Conservation (phyloP, 306 rosid genomes). For the Rubus parviflorus region DNA sequence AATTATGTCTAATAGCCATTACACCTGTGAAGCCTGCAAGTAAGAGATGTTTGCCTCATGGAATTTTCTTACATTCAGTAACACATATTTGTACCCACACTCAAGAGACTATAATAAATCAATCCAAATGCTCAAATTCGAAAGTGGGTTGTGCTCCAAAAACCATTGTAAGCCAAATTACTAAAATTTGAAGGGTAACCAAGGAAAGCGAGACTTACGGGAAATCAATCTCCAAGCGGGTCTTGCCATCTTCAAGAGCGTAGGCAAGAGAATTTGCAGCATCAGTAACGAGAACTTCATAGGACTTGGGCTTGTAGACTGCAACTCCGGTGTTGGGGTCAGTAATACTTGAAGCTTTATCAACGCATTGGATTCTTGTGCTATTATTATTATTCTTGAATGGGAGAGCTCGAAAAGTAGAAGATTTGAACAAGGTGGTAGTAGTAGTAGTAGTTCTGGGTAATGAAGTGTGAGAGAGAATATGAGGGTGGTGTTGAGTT, state of each 20-base stretch:
- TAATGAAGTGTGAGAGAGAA: constrained; percentile 19
- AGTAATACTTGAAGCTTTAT: constrained; percentile 17
- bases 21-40: too few relatives aligned
- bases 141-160: neutral
- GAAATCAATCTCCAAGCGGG: constrained; percentile 88
- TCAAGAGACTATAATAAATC: too few relatives aligned
- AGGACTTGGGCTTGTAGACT: constrained; percentile 84
- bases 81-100: too few relatives aligned
- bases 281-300: constrained; percentile 70
- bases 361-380: constrained; percentile 45
- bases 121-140: neutral
- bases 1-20: neutral
- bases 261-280: constrained; percentile 75
- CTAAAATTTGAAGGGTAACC: too few relatives aligned
- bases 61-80: too few relatives aligned
- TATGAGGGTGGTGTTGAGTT: neutral
- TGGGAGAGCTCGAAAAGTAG: constrained; percentile 19
- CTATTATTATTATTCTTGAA: neutral
- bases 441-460: constrained; percentile 10
- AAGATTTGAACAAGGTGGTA: neutral
- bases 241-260: constrained; percentile 71
- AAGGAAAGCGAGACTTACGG: constrained; percentile 46
- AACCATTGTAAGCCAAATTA: neutral
- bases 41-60: too few relatives aligned
- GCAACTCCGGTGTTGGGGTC: constrained; percentile 71